Conservation (phyloP, 1,284 basidiomycete genomes). For the Marasmius oreades region DNA sequence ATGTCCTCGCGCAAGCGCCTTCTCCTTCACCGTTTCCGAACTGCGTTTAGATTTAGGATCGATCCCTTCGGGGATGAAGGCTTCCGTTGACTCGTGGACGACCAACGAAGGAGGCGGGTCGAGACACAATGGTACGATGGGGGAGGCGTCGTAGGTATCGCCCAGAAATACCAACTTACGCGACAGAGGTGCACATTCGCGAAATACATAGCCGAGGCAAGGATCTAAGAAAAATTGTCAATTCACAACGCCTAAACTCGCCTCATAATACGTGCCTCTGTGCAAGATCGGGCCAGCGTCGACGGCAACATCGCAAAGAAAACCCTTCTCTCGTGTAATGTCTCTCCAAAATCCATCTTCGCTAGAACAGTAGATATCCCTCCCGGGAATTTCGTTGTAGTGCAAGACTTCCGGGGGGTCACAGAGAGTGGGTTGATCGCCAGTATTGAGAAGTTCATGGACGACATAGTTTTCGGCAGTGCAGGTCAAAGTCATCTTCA, state of each 20-base stretch:
- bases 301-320: constrained; percentile 48
- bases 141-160: constrained; percentile 67
- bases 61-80: constrained; percentile 58
- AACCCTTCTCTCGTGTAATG: constrained; percentile 37
- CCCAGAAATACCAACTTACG: constrained; percentile 53
- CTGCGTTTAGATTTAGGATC: constrained; percentile 46
- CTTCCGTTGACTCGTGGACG: constrained; percentile 86
- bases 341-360: constrained; percentile 71
- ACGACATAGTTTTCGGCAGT: constrained; percentile 72
- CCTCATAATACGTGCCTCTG: constrained; percentile 51
- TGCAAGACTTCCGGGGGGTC: constrained; percentile 48
- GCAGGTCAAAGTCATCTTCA: constrained; percentile 67
- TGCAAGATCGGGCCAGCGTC: constrained; percentile 81
- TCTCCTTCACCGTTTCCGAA: constrained; percentile 47
- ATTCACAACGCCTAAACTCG: not conserved
- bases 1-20: constrained; percentile 69
- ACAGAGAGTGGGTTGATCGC: constrained; percentile 50
- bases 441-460: constrained; percentile 71
- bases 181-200: constrained; percentile 49
- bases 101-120: constrained; percentile 49
- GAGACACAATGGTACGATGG: constrained; percentile 52
- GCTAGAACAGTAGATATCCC: constrained; percentile 53
- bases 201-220: constrained; percentile 80
- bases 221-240: constrained; percentile 49
- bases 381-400: constrained; percentile 64